Base-by-base conservation (phyloP, 768 basidiomycete genomes). In the Filobasidium wieringae region DNA sequence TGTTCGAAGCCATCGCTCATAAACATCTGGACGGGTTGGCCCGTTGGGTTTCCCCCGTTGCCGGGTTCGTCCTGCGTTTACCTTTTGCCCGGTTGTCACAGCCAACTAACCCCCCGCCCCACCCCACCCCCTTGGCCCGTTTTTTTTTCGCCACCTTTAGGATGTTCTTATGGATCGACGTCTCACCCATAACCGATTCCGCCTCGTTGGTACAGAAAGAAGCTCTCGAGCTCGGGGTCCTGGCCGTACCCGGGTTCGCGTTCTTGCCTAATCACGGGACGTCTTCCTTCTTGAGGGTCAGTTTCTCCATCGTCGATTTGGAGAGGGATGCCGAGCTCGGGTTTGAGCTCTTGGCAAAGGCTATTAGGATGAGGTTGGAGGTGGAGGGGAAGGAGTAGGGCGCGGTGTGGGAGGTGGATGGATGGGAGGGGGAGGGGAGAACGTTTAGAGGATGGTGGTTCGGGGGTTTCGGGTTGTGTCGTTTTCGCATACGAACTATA, bases 121-220 rank as follows among this genome's bases (percentile, higher is more conserved):
- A n/a, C n/a, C n/a, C n/a, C n/a, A n/a, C n/a, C n/a, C n/a, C n/a
- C n/a, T n/a, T n/a, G n/a, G n/a, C n/a, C n/a, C n/a, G n/a, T n/a
- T n/a, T n/a, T n/a, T n/a, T n/a, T n/a, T n/a, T n/a, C n/a, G n/a
- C 56, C 27, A 29, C 26, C 12, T 17, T 5, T 31, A 60, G 87
- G 62, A 87, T 92, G 87, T 92, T 93, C 78, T 83, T 88, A 71
- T 92, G 87, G 81, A 76, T 68, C 43, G 70, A 66, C 55, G 55
- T 66, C 22, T 62, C 43, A 67, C 65, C 57, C 78, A 67, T 80
- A 60, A 81, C 79, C 26, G 88, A 95, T 70, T 87, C 88, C 4
- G 81, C 81, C 65, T 75, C 77, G 14, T 64, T 92, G 51, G 87
- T 93, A 65, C 78, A 79, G 55, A 84, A 80, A 7, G 82, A 82